A percentile compares a stretch with the other conserved stretches of the same genome.
Evolutionary conservation across 2,329 filamentous ascomycete species (phyloP).

Genomic region (Fusarium lyarnte): DNA sequence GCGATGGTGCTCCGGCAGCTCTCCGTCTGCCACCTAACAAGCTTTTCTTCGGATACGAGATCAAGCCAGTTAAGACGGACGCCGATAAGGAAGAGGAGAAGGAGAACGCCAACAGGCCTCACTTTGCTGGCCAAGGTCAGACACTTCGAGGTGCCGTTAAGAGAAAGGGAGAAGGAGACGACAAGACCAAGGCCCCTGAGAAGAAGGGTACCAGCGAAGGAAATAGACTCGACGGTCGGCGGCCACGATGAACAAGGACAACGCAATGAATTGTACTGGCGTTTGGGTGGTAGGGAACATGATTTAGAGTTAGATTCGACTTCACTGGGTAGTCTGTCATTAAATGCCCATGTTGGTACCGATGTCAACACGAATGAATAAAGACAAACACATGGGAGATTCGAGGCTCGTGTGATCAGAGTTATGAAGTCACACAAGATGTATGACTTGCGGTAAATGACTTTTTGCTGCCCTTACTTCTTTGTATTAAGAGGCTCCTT

Average conservation of each 20-base stretch:
- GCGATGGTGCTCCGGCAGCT: conserved; percentile 84
- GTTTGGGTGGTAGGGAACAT: conserved; percentile 36
- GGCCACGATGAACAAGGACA: conserved; percentile 38
- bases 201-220: conserved; percentile 59
- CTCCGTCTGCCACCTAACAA: conserved; percentile 87
- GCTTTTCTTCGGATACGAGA: conserved; percentile 95
- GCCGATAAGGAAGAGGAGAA: conserved; percentile 75
- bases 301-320: conserved; percentile 15
- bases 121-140: conserved; percentile 86
- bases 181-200: conserved; percentile 57
- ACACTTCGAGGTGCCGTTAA: conserved; percentile 76
- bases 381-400: neutral
- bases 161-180: conserved; percentile 70
- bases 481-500: neutral
- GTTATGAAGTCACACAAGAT: neutral
- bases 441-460: neutral
- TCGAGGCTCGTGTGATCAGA: neutral
- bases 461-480: neutral
- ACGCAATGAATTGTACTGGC: conserved; percentile 26
- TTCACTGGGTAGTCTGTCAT: neutral
- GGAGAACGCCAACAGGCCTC: conserved; percentile 71
- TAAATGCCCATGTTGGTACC: neutral
- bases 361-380: neutral
- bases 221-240: conserved; percentile 56
- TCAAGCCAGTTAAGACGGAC: conserved; percentile 86